Percentiles rank a stretch among this genome's conserved stretches.
Evolutionary conservation across 1,284 basidiomycete genomes (phyloP).

Genomic region (Apiotrichum laibachii): DNA sequence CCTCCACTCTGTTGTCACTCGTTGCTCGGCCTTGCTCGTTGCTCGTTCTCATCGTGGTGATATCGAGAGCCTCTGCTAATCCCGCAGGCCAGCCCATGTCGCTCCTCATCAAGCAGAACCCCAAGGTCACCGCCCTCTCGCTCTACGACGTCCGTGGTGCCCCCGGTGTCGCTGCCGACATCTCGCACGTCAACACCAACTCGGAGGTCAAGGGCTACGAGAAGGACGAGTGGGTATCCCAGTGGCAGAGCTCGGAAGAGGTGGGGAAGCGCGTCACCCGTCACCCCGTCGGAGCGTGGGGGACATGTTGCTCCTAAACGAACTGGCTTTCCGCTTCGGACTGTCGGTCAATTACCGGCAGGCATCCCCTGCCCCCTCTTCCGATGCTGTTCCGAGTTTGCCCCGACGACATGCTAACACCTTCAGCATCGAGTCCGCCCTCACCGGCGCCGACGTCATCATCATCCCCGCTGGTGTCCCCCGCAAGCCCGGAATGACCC

Average conservation of each 20-base stretch:
- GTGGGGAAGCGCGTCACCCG: background rate
- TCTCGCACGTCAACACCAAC: constrained; percentile 73
- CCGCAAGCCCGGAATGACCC: constrained; percentile 79
- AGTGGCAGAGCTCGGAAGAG: background rate
- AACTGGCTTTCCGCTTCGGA: too few relatives aligned
- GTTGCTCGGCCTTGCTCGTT: too few relatives aligned
- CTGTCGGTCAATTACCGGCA: constrained; percentile 1
- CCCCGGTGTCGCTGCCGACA: constrained; percentile 91
- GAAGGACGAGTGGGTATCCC: constrained; percentile 48
- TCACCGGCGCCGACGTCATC: constrained; percentile 82
- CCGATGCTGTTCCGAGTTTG: background rate
- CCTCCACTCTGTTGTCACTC: too few relatives aligned
- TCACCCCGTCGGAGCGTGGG: background rate
- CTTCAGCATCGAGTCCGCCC: constrained; percentile 73
- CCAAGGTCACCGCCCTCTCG: constrained; percentile 75
- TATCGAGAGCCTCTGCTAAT: background rate
- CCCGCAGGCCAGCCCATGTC: constrained; percentile 79
- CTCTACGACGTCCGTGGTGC: constrained; percentile 97
- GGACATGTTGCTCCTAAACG: too few relatives aligned
- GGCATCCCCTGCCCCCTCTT: background rate
- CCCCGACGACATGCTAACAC: constrained; percentile 51
- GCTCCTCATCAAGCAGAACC: constrained; percentile 82
- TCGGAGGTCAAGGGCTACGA: constrained; percentile 63
- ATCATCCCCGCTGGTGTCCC: constrained; percentile 98
- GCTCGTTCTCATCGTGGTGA: background rate